Base-by-base conservation (phyloP, 192 early-diverging fungal genomes). In the Glomus cerebriforme region DNA sequence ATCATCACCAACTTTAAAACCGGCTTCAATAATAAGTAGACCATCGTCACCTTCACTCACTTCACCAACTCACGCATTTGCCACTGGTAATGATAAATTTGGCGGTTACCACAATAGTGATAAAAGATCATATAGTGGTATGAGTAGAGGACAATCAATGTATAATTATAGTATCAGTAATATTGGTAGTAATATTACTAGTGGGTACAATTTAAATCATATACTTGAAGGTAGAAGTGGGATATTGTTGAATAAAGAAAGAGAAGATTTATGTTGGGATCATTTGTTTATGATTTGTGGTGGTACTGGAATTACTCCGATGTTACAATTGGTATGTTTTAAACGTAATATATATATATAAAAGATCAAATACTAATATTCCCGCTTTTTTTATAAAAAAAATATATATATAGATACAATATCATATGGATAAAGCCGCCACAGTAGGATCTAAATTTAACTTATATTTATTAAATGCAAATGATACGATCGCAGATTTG, bases 241-340 rank as follows among this genome's bases (percentile, higher is more conserved):
- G 19, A 35, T 78, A 29, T 70, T 79, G 19, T 43, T 79, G 9
- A 79, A 79, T 71, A 24, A 35, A 29, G 39, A 68, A 15, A 31
- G 39, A 10, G 37, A 39, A 13, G 79, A 79, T 60, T 70, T 59
- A 22, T 63, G 71, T 17, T 79, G 79, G 79, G 62, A 79, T 47
- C 24, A 32, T 45, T 73, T 79, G 15, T 70, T 73, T 39, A 79
- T 79, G 79, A 19, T 79, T 62, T 63, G 59, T 35, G 79, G 79
- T 32, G 79, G 79, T 22, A 79, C 79, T 24, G 79, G 79, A 7
- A 19, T 79, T 37, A 63, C 79, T 19, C 79, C 79, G 7, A 73
- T 73, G 59, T 39, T 79, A 32, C 79, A 79, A 35, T 24, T 68
- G 32, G 62, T 73, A 54, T 73, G 59, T 35, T 37, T 10, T 12